Conservation (phyloP, 2,329 filamentous ascomycete genomes). For the Plenodomus tracheiphilus region DNA sequence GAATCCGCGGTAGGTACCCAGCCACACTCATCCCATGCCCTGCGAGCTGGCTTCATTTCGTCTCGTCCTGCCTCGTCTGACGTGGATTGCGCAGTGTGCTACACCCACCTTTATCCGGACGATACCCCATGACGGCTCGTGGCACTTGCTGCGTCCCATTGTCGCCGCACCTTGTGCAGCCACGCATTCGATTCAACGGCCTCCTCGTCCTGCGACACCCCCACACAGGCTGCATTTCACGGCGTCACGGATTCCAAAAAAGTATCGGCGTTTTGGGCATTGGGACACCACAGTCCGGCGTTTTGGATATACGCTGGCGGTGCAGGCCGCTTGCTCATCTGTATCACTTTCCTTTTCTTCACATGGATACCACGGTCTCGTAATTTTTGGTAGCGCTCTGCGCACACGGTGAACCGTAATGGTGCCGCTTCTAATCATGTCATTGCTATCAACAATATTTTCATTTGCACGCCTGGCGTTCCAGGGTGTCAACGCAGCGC, state of each 20-base stretch:
- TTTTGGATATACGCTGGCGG: constrained; percentile 43
- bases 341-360: constrained; percentile 31
- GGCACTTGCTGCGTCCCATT: constrained; percentile 30
- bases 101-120: constrained; percentile 36
- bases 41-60: too few species aligned
- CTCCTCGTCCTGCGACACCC: constrained; percentile 21
- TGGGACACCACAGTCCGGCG: constrained; percentile 42
- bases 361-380: constrained; percentile 22
- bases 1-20: constrained; percentile 35
- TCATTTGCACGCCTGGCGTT: constrained; percentile 18
- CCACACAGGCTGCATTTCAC: constrained; percentile 45
- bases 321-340: constrained; percentile 39
- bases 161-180: constrained; percentile 29
- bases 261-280: constrained; percentile 46
- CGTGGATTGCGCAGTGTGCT: constrained; percentile 27
- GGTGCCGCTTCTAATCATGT: constrained; percentile 22
- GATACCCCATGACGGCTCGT: constrained; percentile 39
- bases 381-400: constrained; percentile 23
- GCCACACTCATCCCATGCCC: too few species aligned
- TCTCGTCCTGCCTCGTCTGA: too few species aligned
- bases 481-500: constrained; percentile 30
- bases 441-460: constrained; percentile 23
- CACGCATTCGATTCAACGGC: constrained; percentile 25
- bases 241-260: constrained; percentile 46
- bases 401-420: constrained; percentile 13